These are phyloP conservation scores for Russula sp. DNA, from an alignment of 768 basidiomycete genomes.

Conservation along the genomic window DNA sequence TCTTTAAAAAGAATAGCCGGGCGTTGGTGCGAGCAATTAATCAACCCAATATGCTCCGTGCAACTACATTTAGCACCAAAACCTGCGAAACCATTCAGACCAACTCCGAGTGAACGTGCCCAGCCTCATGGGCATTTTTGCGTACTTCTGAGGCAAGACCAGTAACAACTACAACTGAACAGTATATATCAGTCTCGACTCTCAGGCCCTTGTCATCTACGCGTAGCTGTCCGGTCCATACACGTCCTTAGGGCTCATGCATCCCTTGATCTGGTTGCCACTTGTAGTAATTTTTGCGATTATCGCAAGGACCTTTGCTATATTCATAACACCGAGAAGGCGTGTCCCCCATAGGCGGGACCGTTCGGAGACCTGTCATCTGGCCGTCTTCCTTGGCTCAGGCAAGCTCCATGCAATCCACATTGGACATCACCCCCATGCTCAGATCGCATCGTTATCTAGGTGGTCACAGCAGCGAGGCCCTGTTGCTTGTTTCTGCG, in stretches of 20 bases:
- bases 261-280: neutral
- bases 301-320: slow-evolving; percentile 19
- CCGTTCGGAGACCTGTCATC: slow-evolving; percentile 30
- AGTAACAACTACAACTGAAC: no score
- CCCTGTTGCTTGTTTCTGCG: slow-evolving; percentile 59
- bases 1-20: no score
- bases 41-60: no score
- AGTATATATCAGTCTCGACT: neutral
- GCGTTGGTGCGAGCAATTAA: no score
- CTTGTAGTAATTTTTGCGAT: neutral
- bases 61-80: no score
- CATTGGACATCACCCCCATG: slow-evolving; percentile 1
- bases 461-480: slow-evolving; percentile 96
- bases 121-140: no score
- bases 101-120: no score
- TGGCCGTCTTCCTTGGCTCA: slow-evolving; percentile 91
- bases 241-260: neutral
- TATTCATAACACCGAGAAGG: slow-evolving; percentile 23
- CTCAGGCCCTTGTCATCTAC: neutral
- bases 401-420: slow-evolving; percentile 40
- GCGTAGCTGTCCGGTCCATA: neutral
- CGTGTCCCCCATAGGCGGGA: slow-evolving; percentile 13
- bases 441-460: slow-evolving; percentile 16
- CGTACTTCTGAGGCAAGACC: no score
- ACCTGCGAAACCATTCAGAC: no score